Base-by-base conservation (phyloP, 352 stramenopile genomes). In the Chrysophaeum taylorii region DNA sequence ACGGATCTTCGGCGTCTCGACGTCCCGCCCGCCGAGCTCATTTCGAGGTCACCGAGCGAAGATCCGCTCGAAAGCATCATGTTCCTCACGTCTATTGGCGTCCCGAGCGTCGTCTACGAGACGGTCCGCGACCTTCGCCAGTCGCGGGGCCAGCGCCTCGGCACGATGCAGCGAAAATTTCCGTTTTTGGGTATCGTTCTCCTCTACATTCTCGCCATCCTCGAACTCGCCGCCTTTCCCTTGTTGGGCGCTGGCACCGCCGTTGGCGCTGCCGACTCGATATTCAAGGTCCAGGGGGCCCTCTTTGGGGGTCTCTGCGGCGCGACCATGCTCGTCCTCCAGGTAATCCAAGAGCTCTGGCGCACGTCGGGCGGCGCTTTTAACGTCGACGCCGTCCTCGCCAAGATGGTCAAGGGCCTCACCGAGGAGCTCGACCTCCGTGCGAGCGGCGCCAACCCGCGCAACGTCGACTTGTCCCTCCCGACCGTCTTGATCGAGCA, bases 21-120 rank as follows among this genome's bases (percentile, higher is more conserved):
- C 57, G 57, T 66, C 16, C 33, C 57, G 57, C 57, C 57, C 14
- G 31, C 31, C 9, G 57, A 66, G 4, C 27, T 66, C 12, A 43
- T 66, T 12, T 27, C 57, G 33, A 9, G 31, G 33, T 45, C 57
- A 36, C 57, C 57, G 14, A 35, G 16, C 7, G 78, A 86, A 72
- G 82, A 88, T 76, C 82, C 82, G 41, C 68, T 88, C 57, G 82
- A 88, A 74, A 61, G 76, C 36, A 84, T 88, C 64, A 76, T 88
- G 71, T 88, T 84, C 60, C 70, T 87, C 29, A 88, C 82, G 25
- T 84, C 77, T 71, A 81, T 88, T 0, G 83, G 83, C 23, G 76
- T 85, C 4, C 83, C 81, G 1, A 71, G 66, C 29, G 76, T 75
- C 0, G 70, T 86, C 23, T 89, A 89, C 68, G 81, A 87, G 36